Evolutionary conservation across 208 protist species (phyloP), one percentile per base, ranked within the genome.

Genomic region (Acanthamoeba quina): DNA sequence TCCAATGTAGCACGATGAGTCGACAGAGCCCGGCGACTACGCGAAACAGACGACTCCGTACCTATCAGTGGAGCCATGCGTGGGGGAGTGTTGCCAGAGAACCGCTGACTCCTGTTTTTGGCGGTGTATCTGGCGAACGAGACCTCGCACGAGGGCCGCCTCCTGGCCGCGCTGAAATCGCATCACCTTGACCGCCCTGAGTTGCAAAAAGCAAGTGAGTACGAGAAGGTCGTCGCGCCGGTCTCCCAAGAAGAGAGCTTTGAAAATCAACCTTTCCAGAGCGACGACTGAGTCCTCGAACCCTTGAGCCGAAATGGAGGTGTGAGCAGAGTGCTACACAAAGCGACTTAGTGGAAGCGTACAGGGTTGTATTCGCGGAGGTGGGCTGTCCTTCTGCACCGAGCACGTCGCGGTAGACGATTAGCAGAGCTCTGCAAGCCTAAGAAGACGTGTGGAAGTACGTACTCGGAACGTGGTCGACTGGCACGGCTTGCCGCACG

Each of bases 351-450:
- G 49, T n/a, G 47, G 19, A 15, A 5, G 34, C 78, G 78, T 86
- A 86, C 78, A 86, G 5, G 44, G 78, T 41, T 86, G 78, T n/a
- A 86, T 17, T 15, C 49, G 78, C 4, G 49, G 44, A 64, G 78
- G 78, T 15, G 49, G 78, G 19, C 26, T 54, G 49, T 86, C 78
- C 49, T 62, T 54, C 78, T 86, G 31, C 21, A 29, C 11, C 29
- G 21, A 62, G 10, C 3, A n/a, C 4, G 34, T 41, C 44, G 11
- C 11, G 41, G 3, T 19, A 52, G 74, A 21, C 15, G n/a, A 29
- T 58, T 0, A 44, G 68, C 68, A 17, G 37, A 31, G 5, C 1
- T 24, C 29, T 41, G 3, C 13, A 66, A 66, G 60, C 15, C 7
- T 0, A 70, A 37, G 0, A 70, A 19, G 29, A 4, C 10, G 64